Evolutionary conservation across 495 filamentous ascomycete genomes (phyloP).

Genomic region (Trichocladium antarcticum): DNA sequence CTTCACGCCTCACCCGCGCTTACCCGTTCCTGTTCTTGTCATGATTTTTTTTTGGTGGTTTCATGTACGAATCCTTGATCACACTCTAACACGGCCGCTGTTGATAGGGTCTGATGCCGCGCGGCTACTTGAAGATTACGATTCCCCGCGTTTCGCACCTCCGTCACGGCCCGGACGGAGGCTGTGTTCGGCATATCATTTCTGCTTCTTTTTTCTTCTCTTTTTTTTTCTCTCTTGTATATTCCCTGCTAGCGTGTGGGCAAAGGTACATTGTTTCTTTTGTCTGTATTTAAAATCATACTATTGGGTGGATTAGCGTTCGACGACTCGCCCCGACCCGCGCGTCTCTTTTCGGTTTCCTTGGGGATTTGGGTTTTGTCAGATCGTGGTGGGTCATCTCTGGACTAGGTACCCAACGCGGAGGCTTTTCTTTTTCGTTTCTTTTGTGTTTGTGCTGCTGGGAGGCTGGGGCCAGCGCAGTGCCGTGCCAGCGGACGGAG

Average conservation of each 20-base stretch:
- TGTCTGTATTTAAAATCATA: not conserved
- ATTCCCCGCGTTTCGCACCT: not conserved
- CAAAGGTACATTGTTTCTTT: not conserved
- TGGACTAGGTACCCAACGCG: too few relatives aligned
- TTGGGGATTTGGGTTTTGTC: too few relatives aligned
- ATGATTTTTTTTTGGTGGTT: not conserved
- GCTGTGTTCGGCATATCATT: not conserved
- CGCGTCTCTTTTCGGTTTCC: not conserved
- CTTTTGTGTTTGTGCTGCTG: too few relatives aligned
- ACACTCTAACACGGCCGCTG: conserved; percentile 6
- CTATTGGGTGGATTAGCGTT: not conserved
- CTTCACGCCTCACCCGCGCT: too few relatives aligned
- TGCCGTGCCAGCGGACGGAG: too few relatives aligned
- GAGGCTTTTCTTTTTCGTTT: too few relatives aligned
- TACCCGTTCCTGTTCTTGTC: too few relatives aligned
- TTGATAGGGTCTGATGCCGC: conserved; percentile 9
- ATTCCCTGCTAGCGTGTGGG: not conserved
- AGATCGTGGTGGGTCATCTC: too few relatives aligned
- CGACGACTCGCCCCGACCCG: not conserved
- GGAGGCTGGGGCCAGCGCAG: too few relatives aligned
- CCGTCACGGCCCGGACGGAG: too few relatives aligned
- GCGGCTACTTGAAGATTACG: not conserved
- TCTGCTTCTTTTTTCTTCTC: not conserved
- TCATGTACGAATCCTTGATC: not conserved
- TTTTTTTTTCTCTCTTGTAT: not conserved